Base-by-base conservation (phyloP, 164 flowering plant species). In the Annona squamosa region DNA sequence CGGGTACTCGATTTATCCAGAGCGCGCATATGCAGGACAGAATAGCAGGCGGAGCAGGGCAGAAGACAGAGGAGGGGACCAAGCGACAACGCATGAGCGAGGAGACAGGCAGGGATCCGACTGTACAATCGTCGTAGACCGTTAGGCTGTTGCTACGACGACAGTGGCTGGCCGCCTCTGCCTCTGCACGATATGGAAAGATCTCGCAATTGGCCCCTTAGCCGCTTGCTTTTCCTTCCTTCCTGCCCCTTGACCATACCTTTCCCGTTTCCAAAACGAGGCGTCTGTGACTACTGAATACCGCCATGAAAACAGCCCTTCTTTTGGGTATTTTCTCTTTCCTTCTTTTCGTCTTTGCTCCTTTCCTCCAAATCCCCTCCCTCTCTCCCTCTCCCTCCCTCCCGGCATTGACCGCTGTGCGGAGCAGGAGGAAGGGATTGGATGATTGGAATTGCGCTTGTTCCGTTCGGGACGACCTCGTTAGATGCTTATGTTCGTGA, bases 241-340 rank as follows among this genome's bases (percentile, higher is more conserved):
- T 65, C 6, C n/a, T 65, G 13, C 59, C 1, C 59, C 71, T 48
- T 69, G 71, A 69, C 71, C 71, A 69, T 48, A 69, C 43, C 71
- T 69, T 69, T 69, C 71, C 6, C 26, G 3, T 18, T 69, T 69
- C 71, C 62, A 46, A 69, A 69, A 69, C 71, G 7, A 10, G 71
- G 3, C 5, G 3, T 5, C 47, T 44, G 46, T 68, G 70, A 45
- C 7, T 4, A 26, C 37, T 26, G 37, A 26, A 0, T 26, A 26
- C 37, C 37, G 47, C 46, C 46, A 45, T 18, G 5, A 17, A 45
- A 68, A 68, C 47, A 5, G 65, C 7, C 65, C 65, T 6, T 9
- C 7, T 26, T 63, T 63, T n/a, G 65, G 65, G 65, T 6, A 63
- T 63, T 63, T 63, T 19, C 37, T n/a, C 42, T 17, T 26, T 26